Evolutionary conservation across 805 yeast genomes (phyloP).

Genomic region (Nakazawaea sp.): DNA sequence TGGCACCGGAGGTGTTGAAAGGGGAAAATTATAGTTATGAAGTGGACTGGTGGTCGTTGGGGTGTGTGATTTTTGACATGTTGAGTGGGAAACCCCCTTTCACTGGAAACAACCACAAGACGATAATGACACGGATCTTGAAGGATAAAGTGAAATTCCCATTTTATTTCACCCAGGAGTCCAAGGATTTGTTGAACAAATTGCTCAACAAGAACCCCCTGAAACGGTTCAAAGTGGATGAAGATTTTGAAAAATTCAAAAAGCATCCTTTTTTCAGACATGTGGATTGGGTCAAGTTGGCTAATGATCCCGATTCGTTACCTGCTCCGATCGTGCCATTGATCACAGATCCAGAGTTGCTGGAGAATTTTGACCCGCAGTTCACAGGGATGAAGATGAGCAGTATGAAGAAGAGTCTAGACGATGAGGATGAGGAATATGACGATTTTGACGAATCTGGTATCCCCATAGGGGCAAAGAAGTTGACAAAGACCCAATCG

Average conservation of each 20-base stretch:
- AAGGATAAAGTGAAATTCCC: conserved; percentile 64
- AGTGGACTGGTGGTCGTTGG: conserved; percentile 92
- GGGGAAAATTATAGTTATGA: conserved; percentile 73
- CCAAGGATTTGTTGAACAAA: conserved; percentile 65
- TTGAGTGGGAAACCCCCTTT: conserved; percentile 85
- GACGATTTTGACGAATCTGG: conserved; percentile 3
- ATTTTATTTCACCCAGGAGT: conserved; percentile 69
- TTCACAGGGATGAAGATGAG: conserved; percentile 65
- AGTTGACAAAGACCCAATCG: conserved; percentile 5
- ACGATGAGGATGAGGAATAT: conserved; percentile 5
- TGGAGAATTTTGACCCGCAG: conserved; percentile 78
- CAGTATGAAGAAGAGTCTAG: conserved; percentile 12
- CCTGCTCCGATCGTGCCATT: conserved; percentile 80
- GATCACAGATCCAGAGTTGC: conserved; percentile 71
- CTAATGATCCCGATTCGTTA: conserved; percentile 36
- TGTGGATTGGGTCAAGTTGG: conserved; percentile 60
- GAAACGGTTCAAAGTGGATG: conserved; percentile 55
- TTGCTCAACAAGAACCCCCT: conserved; percentile 63
- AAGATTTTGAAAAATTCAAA: conserved; percentile 46
- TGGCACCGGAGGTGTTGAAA: conserved; percentile 84
- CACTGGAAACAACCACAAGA: conserved; percentile 74
- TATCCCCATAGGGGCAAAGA: conserved; percentile 1
- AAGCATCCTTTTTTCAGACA: conserved; percentile 73
- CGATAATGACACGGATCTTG: conserved; percentile 68
- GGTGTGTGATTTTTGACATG: conserved; percentile 74